Evolutionary conservation across 2,329 filamentous ascomycete species (phyloP).

Genomic region (Chaetomiaceae sp.): DNA sequence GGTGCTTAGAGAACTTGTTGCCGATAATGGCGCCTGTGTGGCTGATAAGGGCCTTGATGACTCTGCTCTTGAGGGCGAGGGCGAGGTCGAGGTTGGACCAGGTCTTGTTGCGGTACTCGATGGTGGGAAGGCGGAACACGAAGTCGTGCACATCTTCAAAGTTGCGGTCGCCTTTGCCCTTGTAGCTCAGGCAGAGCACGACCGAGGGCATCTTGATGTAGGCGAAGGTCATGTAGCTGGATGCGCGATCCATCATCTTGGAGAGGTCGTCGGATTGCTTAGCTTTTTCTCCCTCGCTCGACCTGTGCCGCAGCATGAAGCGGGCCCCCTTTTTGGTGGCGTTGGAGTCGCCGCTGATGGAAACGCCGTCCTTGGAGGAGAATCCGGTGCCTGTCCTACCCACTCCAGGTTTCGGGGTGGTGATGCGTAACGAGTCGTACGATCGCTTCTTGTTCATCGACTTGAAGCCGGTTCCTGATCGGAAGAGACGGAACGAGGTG

Average conservation of each 20-base stretch:
- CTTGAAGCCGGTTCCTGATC: conserved; percentile 41
- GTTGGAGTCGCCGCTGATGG: conserved; percentile 39
- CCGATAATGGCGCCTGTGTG: conserved; percentile 95
- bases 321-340: conserved; percentile 48
- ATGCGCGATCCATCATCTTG: conserved; percentile 93
- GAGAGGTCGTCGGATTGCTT: conserved; percentile 82
- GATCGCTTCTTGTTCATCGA: conserved; percentile 50
- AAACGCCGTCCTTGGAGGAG: conserved; percentile 35
- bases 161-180: conserved; percentile 92
- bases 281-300: conserved; percentile 43
- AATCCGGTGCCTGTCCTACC: conserved; percentile 45
- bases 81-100: conserved; percentile 98
- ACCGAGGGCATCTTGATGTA: conserved; percentile 95
- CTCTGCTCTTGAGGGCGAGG: conserved; percentile 86
- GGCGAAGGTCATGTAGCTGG: conserved; percentile 94
- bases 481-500: conserved; percentile 51
- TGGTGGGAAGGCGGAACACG: conserved; percentile 88
- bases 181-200: conserved; percentile 92
- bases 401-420: conserved; percentile 41
- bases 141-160: conserved; percentile 96
- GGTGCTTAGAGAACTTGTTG: conserved; percentile 91
- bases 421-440: conserved; percentile 50
- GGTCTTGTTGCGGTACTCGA: conserved; percentile 97
- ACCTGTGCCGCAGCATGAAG: conserved; percentile 53
- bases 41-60: conserved; percentile 88